phyloP scores from a whole-genome alignment of 139 green algal genomes.

The Edaphochlamys debaryana region DNA sequence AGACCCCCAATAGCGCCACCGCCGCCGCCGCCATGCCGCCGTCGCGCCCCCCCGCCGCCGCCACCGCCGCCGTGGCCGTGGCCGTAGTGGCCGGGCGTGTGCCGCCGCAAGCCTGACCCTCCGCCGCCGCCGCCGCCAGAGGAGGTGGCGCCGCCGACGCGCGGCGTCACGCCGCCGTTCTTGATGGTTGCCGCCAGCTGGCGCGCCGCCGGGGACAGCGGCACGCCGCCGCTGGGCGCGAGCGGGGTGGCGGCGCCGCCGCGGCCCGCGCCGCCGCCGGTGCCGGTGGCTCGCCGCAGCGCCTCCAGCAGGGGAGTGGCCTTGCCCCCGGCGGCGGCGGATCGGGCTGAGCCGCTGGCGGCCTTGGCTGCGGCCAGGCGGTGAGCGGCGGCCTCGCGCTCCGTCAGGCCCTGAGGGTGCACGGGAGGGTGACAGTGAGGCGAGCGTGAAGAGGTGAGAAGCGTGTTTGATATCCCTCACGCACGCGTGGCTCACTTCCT shows the following conservation, averaged over 20 bases:
- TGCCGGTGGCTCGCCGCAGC: neutral
- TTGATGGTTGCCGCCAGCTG: constrained; percentile 32
- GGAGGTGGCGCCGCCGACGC: neutral
- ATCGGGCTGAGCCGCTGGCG: constrained; percentile 8
- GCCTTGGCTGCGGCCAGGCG: constrained; percentile 33
- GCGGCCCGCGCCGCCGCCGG: constrained; percentile 5
- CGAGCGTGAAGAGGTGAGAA: too few species aligned
- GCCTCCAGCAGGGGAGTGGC: constrained; percentile 19
- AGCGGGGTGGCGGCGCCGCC: neutral
- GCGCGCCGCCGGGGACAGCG: constrained; percentile 27
- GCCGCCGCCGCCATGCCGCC: neutral
- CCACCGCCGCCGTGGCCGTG: neutral
- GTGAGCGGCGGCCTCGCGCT: constrained; percentile 23
- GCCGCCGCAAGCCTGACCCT: neutral
- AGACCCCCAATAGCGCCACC: neutral
- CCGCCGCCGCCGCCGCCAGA: neutral
- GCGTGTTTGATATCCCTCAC: neutral
- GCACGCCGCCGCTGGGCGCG: constrained; percentile 13
- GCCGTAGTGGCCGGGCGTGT: neutral
- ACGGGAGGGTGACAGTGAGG: neutral
- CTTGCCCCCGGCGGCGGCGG: neutral
- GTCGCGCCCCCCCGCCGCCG: neutral
- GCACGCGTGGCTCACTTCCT: neutral
- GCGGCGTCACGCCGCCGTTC: neutral
- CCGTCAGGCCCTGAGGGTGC: neutral